These are phyloP conservation scores for Phytophthora citricola DNA, from an alignment of 352 stramenopile genomes.

Conservation along the genomic window DNA sequence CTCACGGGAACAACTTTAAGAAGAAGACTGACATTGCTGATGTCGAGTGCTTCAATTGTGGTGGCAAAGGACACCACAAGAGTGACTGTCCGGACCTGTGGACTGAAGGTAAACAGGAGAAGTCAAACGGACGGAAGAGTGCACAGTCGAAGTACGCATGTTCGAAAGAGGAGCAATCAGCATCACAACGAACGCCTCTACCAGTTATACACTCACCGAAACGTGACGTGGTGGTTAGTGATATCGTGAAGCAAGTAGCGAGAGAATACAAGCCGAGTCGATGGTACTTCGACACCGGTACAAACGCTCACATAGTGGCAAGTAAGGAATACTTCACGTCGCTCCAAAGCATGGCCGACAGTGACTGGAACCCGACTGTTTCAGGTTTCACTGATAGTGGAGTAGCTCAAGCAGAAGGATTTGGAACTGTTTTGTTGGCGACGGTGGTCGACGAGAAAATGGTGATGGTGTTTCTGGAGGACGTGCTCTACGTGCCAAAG, in stretches of 20 bases:
- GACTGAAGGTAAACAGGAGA: neutral
- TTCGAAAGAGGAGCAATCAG: neutral
- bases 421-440: neutral
- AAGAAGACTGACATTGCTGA: neutral
- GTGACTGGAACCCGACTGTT: neutral
- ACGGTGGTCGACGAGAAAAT: conserved; percentile 3
- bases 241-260: neutral
- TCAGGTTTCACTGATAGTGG: neutral
- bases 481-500: conserved; percentile 10
- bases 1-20: neutral
- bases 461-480: conserved; percentile 3
- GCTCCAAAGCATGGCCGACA: neutral
- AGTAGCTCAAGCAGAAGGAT: neutral
- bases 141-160: conserved; percentile 1
- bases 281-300: conserved; percentile 9
- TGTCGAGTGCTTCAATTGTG: conserved; percentile 4
- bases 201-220: neutral
- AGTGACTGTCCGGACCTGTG: conserved; percentile 4
- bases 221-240: neutral
- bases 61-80: conserved; percentile 4
- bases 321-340: neutral
- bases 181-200: neutral
- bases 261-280: neutral
- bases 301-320: conserved; percentile 1
- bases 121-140: neutral